phyloP scores from a whole-genome alignment of 2,329 filamentous ascomycete species.

The Ophiostoma tasmaniense region DNA sequence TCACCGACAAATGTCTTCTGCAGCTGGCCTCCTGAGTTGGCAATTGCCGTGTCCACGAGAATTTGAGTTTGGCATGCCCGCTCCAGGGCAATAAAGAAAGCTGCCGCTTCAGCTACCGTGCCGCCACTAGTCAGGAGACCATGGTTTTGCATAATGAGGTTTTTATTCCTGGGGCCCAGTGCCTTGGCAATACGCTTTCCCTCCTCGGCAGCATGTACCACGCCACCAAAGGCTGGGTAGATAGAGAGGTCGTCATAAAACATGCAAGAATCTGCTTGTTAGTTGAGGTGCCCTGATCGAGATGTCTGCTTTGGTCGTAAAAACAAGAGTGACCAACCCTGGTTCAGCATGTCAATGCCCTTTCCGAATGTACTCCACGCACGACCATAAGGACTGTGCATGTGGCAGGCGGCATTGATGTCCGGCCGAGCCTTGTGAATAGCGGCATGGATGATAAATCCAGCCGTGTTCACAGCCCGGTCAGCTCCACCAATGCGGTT shows the following conservation, averaged over 20 bases:
- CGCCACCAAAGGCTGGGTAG: constrained; percentile 49
- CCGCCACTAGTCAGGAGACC: constrained; percentile 50
- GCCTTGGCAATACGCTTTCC: constrained; percentile 42
- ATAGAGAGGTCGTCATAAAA: constrained; percentile 50
- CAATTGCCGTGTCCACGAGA: constrained; percentile 39
- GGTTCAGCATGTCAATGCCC: constrained; percentile 51
- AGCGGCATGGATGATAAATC: constrained; percentile 51
- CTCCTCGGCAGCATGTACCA: constrained; percentile 49
- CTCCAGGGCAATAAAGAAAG: constrained; percentile 51
- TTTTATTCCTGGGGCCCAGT: constrained; percentile 37
- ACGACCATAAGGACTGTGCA: constrained; percentile 46
- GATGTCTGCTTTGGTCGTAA: background rate
- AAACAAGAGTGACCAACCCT: constrained; percentile 33
- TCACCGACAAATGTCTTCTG: constrained; percentile 26
- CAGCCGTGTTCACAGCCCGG: constrained; percentile 45
- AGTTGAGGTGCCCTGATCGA: background rate
- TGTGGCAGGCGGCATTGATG: constrained; percentile 50
- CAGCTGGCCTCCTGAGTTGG: constrained; percentile 23
- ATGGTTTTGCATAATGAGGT: constrained; percentile 51
- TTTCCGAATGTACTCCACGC: constrained; percentile 48
- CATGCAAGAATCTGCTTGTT: constrained; percentile 28
- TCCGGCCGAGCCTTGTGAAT: constrained; percentile 50
- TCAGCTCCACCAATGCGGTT: constrained; percentile 43
- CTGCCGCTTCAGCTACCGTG: constrained; percentile 57
- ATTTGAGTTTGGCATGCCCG: constrained; percentile 59